Percentiles rank a stretch among this genome's conserved stretches.
phyloP scores from a whole-genome alignment of 2,329 filamentous ascomycete genomes.

The Aspergillus fischeri region DNA sequence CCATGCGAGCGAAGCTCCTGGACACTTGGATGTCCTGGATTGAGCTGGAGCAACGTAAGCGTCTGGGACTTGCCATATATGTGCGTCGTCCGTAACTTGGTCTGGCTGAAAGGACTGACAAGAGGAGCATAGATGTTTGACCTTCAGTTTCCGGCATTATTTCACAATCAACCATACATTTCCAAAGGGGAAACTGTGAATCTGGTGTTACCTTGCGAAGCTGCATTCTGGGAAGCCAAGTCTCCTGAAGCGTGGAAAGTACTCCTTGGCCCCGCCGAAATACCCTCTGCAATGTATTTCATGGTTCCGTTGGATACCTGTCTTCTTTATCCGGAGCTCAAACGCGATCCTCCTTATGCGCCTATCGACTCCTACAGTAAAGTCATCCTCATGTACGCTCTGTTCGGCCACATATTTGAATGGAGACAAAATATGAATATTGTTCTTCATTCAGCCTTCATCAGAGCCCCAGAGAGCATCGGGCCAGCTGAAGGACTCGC shows the following conservation, averaged over 20 bases:
- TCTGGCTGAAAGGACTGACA: not conserved
- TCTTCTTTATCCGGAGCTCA: conserved; percentile 5
- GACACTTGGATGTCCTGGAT: conserved; percentile 5
- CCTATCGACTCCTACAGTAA: conserved; percentile 7
- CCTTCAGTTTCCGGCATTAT: conserved; percentile 9
- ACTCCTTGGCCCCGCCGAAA: conserved; percentile 7
- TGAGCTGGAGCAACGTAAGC: conserved; percentile 6
- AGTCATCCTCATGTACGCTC: conserved; percentile 5
- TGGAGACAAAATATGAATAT: conserved; percentile 9
- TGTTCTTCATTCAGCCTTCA: conserved; percentile 6
- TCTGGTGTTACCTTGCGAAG: conserved; percentile 7
- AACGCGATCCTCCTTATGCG: conserved; percentile 7
- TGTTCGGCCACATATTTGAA: conserved; percentile 10
- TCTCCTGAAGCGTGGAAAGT: conserved; percentile 10
- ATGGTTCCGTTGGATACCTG: conserved; percentile 10
- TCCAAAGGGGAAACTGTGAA: conserved; percentile 8
- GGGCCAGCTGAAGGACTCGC: conserved; percentile 4
- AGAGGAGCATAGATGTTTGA: conserved; percentile 3
- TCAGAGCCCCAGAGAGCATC: conserved; percentile 4
- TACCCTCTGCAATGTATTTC: conserved; percentile 7
- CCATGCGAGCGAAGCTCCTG: conserved; percentile 1
- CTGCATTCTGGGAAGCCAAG: conserved; percentile 8
- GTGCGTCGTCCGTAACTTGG: not conserved
- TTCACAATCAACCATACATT: conserved; percentile 10
- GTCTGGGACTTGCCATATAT: conserved; percentile 6